Evolutionary conservation across 495 filamentous ascomycete genomes (phyloP).

Genomic region (Aspergillus funiculosus): DNA sequence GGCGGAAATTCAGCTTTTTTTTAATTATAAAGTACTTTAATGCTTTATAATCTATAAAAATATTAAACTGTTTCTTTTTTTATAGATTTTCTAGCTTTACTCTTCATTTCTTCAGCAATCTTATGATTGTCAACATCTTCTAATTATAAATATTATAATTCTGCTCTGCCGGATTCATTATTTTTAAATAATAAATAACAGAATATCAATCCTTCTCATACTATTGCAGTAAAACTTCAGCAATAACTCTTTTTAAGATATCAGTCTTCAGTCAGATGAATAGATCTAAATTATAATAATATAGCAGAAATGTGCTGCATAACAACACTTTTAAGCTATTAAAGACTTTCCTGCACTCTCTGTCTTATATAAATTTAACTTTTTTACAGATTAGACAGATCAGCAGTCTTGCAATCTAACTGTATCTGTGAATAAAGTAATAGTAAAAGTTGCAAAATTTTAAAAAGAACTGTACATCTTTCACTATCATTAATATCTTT

Average conservation of each 20-base stretch:
- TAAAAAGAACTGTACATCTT: constrained; percentile 23
- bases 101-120: constrained; percentile 25
- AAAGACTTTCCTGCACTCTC: background rate
- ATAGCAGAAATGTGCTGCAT: background rate
- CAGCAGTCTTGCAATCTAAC: constrained; percentile 13
- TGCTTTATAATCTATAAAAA: constrained; percentile 18
- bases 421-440: constrained; percentile 25
- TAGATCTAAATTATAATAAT: constrained; percentile 8
- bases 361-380: background rate
- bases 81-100: constrained; percentile 17
- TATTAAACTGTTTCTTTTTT: background rate
- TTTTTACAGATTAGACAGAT: constrained; percentile 3
- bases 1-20: constrained; percentile 11
- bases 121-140: constrained; percentile 25
- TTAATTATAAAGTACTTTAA: constrained; percentile 25
- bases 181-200: constrained; percentile 23
- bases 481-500: constrained; percentile 11
- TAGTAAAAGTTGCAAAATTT: constrained; percentile 31
- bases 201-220: constrained; percentile 3
- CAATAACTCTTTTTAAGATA: constrained; percentile 7
- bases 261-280: constrained; percentile 15
- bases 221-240: constrained; percentile 5
- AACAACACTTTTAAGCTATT: background rate
- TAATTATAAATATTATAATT: constrained; percentile 34
- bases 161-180: constrained; percentile 18